Conservation (phyloP, 345 rosid species). For the Aegle marmelos region DNA sequence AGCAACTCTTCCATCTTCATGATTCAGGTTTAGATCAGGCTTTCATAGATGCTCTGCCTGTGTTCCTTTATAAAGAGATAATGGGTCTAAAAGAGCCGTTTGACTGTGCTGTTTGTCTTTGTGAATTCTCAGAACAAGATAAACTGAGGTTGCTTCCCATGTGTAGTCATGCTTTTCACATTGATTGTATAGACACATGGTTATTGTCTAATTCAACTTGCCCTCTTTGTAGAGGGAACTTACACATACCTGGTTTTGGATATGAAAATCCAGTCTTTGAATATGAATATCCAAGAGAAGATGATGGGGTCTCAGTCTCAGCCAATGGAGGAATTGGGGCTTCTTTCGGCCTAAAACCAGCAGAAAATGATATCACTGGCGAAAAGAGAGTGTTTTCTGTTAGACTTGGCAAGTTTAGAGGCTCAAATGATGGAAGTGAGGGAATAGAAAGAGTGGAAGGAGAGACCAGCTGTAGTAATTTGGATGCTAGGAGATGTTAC, state of each 20-base stretch:
- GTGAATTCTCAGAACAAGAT: constrained; percentile 68
- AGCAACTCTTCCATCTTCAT: constrained; percentile 85
- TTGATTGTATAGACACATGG: constrained; percentile 92
- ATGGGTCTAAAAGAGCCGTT: constrained; percentile 76
- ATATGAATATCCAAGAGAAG: constrained; percentile 52
- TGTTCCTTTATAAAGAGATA: constrained; percentile 68
- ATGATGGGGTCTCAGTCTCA: constrained; percentile 31
- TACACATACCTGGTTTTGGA: constrained; percentile 47
- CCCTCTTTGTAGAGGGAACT: constrained; percentile 85
- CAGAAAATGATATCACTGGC: constrained; percentile 47
- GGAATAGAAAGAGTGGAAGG: constrained; percentile 32
- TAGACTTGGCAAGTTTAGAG: constrained; percentile 77
- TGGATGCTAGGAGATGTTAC: constrained; percentile 60
- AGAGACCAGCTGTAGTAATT: constrained; percentile 64
- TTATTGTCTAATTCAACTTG: constrained; percentile 86
- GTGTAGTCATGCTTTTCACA: constrained; percentile 90
- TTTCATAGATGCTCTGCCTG: constrained; percentile 79
- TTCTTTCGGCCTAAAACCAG: constrained; percentile 40
- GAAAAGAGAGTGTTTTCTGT: constrained; percentile 78
- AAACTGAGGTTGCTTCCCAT: constrained; percentile 76
- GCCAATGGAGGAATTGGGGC: constrained; percentile 31
- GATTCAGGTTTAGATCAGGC: constrained; percentile 95
- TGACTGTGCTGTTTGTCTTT: constrained; percentile 88
- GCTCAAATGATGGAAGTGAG: constrained; percentile 34
- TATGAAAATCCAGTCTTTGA: constrained; percentile 56